Conservation (phyloP, 2,329 filamentous ascomycete genomes). For the Trichoderma breve region DNA sequence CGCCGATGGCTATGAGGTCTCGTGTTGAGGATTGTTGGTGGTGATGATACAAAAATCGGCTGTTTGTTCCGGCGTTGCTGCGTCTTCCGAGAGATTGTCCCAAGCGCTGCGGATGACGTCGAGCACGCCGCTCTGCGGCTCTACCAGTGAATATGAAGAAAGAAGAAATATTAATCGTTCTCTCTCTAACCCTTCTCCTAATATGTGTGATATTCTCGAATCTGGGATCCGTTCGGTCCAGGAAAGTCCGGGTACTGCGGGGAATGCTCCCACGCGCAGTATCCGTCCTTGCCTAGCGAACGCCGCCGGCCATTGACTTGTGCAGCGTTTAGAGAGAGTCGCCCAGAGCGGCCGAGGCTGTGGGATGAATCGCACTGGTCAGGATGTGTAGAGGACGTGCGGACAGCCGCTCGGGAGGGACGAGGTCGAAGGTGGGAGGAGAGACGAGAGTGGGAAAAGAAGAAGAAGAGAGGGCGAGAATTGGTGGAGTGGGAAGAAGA, state of each 20-base stretch:
- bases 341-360: conserved; percentile 13
- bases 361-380: conserved; percentile 12
- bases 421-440: conserved; percentile 1
- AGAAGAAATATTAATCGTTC: neutral
- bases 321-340: conserved; percentile 20
- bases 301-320: conserved; percentile 57
- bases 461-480: neutral
- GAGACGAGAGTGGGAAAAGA: neutral
- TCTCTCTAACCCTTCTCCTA: neutral
- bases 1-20: neutral
- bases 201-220: neutral
- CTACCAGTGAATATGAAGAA: neutral
- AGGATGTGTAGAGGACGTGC: neutral
- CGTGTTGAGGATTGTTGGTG: neutral
- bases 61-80: neutral
- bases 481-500: conserved; percentile 10
- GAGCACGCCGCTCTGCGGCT: conserved; percentile 8
- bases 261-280: conserved; percentile 58
- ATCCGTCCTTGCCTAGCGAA: conserved; percentile 54
- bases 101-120: conserved; percentile 4
- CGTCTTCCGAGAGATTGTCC: neutral
- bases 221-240: conserved; percentile 24
- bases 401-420: conserved; percentile 9
- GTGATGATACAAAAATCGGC: neutral
- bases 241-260: conserved; percentile 51